A percentile compares a stretch with the other conserved stretches of the same genome.
These are phyloP conservation scores for Fusarium sp. DNA, from an alignment of 2,329 filamentous ascomycete genomes.

Conservation along the genomic window DNA sequence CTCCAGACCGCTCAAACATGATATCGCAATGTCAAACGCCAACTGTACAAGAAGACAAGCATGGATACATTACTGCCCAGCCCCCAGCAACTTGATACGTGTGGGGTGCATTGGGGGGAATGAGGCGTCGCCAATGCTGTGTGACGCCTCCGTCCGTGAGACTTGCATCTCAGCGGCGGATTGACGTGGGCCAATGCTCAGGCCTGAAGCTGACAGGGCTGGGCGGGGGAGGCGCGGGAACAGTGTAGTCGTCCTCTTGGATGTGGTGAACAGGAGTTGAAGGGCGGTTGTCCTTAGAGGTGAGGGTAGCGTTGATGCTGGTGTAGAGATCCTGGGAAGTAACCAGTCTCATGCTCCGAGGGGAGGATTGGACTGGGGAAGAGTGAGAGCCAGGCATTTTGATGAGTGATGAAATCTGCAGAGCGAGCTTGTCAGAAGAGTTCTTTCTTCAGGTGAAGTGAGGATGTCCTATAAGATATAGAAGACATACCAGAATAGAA, in stretches of 20 bases:
- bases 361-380: conserved; percentile 58
- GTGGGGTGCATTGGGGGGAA: conserved; percentile 12
- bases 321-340: conserved; percentile 63
- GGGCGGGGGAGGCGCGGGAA: conserved; percentile 73
- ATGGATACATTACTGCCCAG: background rate
- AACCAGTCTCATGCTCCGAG: conserved; percentile 57
- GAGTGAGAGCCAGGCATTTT: conserved; percentile 51
- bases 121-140: conserved; percentile 19
- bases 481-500: conserved; percentile 32
- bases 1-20: conserved; percentile 32
- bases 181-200: conserved; percentile 63
- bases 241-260: conserved; percentile 69
- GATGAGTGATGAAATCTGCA: conserved; percentile 14
- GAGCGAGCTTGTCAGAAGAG: conserved; percentile 9
- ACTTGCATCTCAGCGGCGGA: conserved; percentile 41
- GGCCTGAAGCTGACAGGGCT: conserved; percentile 70
- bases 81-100: conserved; percentile 1
- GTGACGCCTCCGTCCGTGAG: conserved; percentile 12
- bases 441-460: background rate
- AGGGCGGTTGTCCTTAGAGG: conserved; percentile 55
- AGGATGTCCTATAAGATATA: conserved; percentile 24
- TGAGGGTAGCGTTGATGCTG: conserved; percentile 63
- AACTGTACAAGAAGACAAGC: conserved; percentile 15
- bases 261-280: conserved; percentile 62
- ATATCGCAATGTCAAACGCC: conserved; percentile 27